phyloP scores from a whole-genome alignment of 2,329 filamentous ascomycete genomes.

The Ophiostoma triangulosporum region DNA sequence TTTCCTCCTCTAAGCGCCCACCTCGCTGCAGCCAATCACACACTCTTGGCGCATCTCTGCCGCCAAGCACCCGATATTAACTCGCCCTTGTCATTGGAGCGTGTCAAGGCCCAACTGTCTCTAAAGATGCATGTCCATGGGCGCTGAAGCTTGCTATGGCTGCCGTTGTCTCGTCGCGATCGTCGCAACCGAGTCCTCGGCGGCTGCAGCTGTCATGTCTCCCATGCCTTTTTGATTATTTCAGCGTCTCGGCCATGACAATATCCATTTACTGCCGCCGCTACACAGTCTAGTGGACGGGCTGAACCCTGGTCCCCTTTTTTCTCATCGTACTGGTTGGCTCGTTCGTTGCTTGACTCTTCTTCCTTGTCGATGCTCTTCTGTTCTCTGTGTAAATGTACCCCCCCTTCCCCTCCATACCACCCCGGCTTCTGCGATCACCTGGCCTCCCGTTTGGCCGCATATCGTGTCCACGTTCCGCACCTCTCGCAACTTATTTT shows the following conservation, averaged over 20 bases:
- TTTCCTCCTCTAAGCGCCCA: conserved; percentile 10
- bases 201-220: conserved; percentile 7
- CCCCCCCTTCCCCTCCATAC: conserved; percentile 4
- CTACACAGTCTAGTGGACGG: conserved; percentile 10
- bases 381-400: neutral
- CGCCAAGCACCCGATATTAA: conserved; percentile 7
- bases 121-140: neutral
- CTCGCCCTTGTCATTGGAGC: neutral
- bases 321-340: neutral
- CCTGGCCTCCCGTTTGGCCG: conserved; percentile 10
- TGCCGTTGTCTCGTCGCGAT: neutral
- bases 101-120: neutral
- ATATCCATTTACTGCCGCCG: conserved; percentile 9
- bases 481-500: neutral
- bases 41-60: neutral
- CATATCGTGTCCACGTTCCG: conserved; percentile 10
- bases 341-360: neutral
- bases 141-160: neutral
- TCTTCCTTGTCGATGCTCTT: neutral
- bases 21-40: conserved; percentile 10
- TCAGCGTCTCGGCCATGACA: neutral
- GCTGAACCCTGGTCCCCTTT: conserved; percentile 5
- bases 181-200: neutral
- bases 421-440: conserved; percentile 5
- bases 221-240: neutral